phyloP scores from a whole-genome alignment of 2,329 filamentous ascomycete genomes.

The Aspergillus ochraceoroseus region DNA sequence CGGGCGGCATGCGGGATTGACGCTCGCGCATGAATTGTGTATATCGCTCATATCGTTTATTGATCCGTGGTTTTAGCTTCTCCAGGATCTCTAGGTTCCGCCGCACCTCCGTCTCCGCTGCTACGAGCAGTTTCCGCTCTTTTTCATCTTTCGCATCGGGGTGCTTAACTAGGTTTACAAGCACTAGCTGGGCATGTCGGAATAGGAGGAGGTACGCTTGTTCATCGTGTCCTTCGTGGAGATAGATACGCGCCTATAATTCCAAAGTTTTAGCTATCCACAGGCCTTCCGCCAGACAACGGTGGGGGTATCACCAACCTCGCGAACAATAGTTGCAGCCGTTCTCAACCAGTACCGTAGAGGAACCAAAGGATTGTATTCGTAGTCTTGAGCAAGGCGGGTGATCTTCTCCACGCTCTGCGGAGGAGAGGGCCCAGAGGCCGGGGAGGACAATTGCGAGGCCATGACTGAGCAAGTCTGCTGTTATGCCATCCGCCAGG shows the following conservation, averaged over 20 bases:
- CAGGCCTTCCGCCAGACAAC: background rate
- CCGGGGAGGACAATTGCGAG: slow-evolving; percentile 19
- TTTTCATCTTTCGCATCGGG: slow-evolving; percentile 67
- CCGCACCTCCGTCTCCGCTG: slow-evolving; percentile 59
- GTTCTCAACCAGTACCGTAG: slow-evolving; percentile 78
- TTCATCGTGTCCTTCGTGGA: slow-evolving; percentile 77
- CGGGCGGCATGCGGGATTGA: slow-evolving; percentile 41
- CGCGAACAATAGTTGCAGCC: slow-evolving; percentile 70
- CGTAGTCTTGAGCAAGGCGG: slow-evolving; percentile 69
- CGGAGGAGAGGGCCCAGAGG: slow-evolving; percentile 46
- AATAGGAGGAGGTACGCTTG: slow-evolving; percentile 90
- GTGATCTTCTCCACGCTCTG: slow-evolving; percentile 73
- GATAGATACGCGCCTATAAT: slow-evolving; percentile 71
- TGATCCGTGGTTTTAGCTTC: slow-evolving; percentile 71
- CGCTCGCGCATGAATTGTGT: slow-evolving; percentile 48
- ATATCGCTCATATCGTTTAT: slow-evolving; percentile 66
- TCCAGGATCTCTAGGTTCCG: slow-evolving; percentile 68
- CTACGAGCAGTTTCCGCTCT: slow-evolving; percentile 50
- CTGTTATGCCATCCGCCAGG: slow-evolving; percentile 5
- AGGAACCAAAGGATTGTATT: slow-evolving; percentile 71
- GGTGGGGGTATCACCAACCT: slow-evolving; percentile 53
- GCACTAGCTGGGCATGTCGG: slow-evolving; percentile 77
- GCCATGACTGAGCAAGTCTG: slow-evolving; percentile 22
- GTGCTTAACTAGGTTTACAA: slow-evolving; percentile 69
- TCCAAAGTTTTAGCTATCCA: slow-evolving; percentile 1